Base-by-base conservation (phyloP, 352 stramenopile species). In the Globisporangium cederbergense region DNA sequence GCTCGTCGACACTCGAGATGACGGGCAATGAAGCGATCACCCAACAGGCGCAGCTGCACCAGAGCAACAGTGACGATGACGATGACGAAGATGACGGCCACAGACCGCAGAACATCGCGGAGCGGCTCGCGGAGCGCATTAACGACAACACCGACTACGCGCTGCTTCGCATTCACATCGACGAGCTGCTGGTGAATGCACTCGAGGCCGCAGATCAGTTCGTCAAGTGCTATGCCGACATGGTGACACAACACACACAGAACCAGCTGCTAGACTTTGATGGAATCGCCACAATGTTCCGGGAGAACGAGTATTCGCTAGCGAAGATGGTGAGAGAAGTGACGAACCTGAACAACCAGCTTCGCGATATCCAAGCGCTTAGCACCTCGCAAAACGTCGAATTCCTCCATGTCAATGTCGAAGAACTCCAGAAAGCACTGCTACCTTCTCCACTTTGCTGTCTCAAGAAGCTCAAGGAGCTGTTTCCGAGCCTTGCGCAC, bases 251-350 rank as follows among this genome's bases (percentile, higher is more conserved):
- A 9, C 79, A 78, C 16, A 66, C 67, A 0, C 65, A 67, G 11
- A 90, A 90, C 58, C 66, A 89, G 51, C 61, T 46, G 4, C 66
- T 85, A 22, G 65, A 79, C 38, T 89, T 90, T 60, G 77, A 86
- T 2, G 6, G 68, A 2, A 80, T 88, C 50, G 68, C 68, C 1
- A 36, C 60, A 16, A 65, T 67, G 8, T 90, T 90, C 47, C 70
- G 77, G 10, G 53, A 67, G 10, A 72, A 74, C 5, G 60, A 75
- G 20, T 92, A 92, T 55, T 71, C 70, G 0, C 52, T 89, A 0
- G 36, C 64, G 0, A 40, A 76, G 1, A 88, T 92, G 67, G 68
- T 74, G 49, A 42, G 64, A 0, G 77, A 88, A 16, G 64, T 77
- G 0, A 57, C 34, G 1, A 50, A 69, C 22, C 88, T 86, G 40